Base-by-base conservation (phyloP, 805 yeast species). In the Hanseniaspora clermontiae region DNA sequence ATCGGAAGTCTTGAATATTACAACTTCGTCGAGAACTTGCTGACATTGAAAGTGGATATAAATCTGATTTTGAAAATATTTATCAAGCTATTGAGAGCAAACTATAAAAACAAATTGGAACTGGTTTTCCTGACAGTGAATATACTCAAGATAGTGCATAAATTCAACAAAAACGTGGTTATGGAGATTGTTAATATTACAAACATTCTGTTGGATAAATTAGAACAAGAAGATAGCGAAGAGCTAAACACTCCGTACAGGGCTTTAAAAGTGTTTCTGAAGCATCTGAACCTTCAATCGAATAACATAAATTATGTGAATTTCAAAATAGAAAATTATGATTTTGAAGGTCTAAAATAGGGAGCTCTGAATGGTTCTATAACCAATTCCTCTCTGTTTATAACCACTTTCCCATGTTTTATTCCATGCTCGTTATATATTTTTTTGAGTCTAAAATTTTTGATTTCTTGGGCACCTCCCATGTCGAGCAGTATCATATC, bases 361-460 rank as follows among this genome's bases (percentile, higher is more conserved):
- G 57, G 57, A 12, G 48, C 29, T 15, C 27, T 46, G 42, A 53
- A 53, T 11, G 57, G 57, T 32, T 53, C 57, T 2, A 53, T 20
- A 3, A 53, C 12, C 24, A 53, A 9, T 11, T 45, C 51, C n/a
- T 53, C 29, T 8, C 15, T 3, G 6, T 42, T 43, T 9, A 53
- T 6, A 2, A 19, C 39, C n/a, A 53, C 7, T 5, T 19, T 46
- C 15, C 57, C 57, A 37, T 46, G 20, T 12, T 49, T 29, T 2
- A 46, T 39, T 20, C 51, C 51, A 12, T 20, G 32, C 17, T 38
- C 37, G 5, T 15, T 36, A 37, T 46, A 31, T n/a, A 53, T 15
- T 38, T 38, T 19, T 15, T 38, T 31, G 5, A 53, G 40, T 46
- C 57, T 38, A 29, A 46, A 17, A 6, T 19, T 39, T 46, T 45